Percentiles rank a stretch among this genome's conserved stretches.
Evolutionary conservation across 2,329 filamentous ascomycete species (phyloP).

Genomic region (Penicillium concentricum): DNA sequence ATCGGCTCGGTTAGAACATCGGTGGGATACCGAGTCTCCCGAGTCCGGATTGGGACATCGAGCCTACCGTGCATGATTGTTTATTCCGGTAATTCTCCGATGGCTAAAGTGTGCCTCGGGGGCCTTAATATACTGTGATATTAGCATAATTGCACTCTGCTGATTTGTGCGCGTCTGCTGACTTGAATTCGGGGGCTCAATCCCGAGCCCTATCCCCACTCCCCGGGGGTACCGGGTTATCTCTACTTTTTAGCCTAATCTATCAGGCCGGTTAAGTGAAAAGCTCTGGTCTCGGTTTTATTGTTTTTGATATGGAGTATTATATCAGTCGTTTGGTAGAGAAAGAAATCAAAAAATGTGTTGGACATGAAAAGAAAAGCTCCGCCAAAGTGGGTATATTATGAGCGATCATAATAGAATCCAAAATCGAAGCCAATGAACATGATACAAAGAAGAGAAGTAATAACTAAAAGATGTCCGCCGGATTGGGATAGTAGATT

Average conservation of each 20-base stretch:
- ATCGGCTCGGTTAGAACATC: slow-evolving; percentile 11
- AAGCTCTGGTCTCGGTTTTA: background rate
- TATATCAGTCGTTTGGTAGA: background rate
- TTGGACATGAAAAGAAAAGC: background rate
- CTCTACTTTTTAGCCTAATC: background rate
- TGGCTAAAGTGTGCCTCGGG: background rate
- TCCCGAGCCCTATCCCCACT: background rate
- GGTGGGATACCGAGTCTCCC: slow-evolving; percentile 11
- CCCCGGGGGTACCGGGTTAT: background rate
- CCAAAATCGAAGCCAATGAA: background rate
- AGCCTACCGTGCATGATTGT: slow-evolving; percentile 1
- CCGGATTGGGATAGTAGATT: background rate
- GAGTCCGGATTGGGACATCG: slow-evolving; percentile 3
- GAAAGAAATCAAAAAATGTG: background rate
- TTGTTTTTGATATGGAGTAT: background rate
- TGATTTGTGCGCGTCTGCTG: background rate
- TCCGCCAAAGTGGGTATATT: slow-evolving; percentile 1
- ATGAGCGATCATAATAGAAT: slow-evolving; percentile 6
- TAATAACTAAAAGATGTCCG: background rate
- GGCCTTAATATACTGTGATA: background rate
- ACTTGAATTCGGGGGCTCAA: background rate
- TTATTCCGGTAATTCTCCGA: slow-evolving; percentile 3
- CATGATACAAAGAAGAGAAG: background rate
- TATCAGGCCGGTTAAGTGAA: background rate
- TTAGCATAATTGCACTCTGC: background rate